Evolutionary conservation across 2,329 filamentous ascomycete genomes (phyloP), one percentile per base, ranked within the genome.

Genomic region (Penicillium olsonii): DNA sequence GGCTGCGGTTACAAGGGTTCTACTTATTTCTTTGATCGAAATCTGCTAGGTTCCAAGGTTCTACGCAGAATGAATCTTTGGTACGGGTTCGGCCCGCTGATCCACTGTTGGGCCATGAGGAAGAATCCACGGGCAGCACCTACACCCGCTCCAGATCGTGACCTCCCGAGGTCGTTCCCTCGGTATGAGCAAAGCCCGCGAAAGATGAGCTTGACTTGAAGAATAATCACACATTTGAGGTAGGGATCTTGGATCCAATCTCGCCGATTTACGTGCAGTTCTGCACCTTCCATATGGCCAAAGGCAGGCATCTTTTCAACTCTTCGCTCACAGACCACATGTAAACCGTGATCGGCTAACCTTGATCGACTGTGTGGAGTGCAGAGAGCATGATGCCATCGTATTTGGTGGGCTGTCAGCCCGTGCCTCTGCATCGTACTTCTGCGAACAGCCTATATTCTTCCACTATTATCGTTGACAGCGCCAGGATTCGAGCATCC

Each of bases 1-100:
- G 45, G 45, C 45, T 47, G 22, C 22, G 3, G 40, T 34, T 14
- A 22, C 27, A 12, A 31, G 2, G 2, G 38, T 15, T 48, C 4
- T 3, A 44, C 22, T 24, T 24, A 4, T 24, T 24, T 8, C 22
- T 8, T 24, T 24, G 22, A 24, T 24, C n/a, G 8, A 24, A 5
- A 24, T 24, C 22, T 4, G 22, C 22, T 24, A 24, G 11, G 17
- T 42, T 45, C 44, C 29, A 31, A 31, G 29, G 29, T 31, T 27
- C 18, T 22, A 42, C 45, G 15, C 17, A 39, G 35, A 45, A 39
- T 34, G 19, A 40, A 41, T 52, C 37, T 38, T 11, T 50, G 47
- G 48, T 43, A 56, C 57, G 55, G 57, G 56, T 50, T 49, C 57
- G 57, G 57, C 51, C 57, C 57, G 57, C 37, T 42, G 56, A 53